Conservation (phyloP, 2,329 filamentous ascomycete species). For the Fusarium succisae region DNA sequence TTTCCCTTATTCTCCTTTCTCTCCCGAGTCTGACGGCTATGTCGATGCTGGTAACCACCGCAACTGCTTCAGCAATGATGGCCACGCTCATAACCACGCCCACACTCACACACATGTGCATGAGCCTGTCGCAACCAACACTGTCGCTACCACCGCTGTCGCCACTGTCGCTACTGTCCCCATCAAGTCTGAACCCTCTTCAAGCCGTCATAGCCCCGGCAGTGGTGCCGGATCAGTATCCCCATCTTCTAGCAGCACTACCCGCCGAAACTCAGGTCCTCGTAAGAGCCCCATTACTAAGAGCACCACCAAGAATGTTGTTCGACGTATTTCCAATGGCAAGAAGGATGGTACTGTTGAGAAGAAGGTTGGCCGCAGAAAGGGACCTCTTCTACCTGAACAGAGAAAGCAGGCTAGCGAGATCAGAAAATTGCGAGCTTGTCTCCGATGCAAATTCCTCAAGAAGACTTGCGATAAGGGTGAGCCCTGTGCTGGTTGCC, state of each 20-base stretch:
- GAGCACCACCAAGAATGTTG: conserved; percentile 77
- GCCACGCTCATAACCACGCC: conserved; percentile 56
- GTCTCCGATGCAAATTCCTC: conserved; percentile 95
- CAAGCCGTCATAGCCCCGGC: conserved; percentile 68
- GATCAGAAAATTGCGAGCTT: conserved; percentile 93
- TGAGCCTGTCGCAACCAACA: conserved; percentile 71
- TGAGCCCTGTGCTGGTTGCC: conserved; percentile 93
- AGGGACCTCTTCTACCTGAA: conserved; percentile 89
- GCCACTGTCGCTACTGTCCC: conserved; percentile 75
- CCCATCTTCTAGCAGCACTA: conserved; percentile 68
- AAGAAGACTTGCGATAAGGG: conserved; percentile 99
- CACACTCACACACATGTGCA: conserved; percentile 42
- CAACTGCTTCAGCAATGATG: conserved; percentile 69
- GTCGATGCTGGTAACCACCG: conserved; percentile 69
- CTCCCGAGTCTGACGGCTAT: conserved; percentile 81
- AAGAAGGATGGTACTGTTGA: conserved; percentile 83
- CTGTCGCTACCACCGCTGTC: conserved; percentile 73
- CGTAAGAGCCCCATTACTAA: conserved; percentile 84
- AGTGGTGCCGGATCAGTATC: conserved; percentile 69
- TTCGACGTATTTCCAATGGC: conserved; percentile 78
- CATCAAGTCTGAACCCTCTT: conserved; percentile 65
- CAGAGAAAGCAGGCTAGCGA: conserved; percentile 97
- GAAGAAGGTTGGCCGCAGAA: conserved; percentile 92
- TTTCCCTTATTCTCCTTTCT: conserved; percentile 82
- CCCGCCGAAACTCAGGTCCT: conserved; percentile 73